Evolutionary conservation across 2,329 filamentous ascomycete species (phyloP), one percentile per base, ranked within the genome.

Genomic region (Calonectria fujianensis): DNA sequence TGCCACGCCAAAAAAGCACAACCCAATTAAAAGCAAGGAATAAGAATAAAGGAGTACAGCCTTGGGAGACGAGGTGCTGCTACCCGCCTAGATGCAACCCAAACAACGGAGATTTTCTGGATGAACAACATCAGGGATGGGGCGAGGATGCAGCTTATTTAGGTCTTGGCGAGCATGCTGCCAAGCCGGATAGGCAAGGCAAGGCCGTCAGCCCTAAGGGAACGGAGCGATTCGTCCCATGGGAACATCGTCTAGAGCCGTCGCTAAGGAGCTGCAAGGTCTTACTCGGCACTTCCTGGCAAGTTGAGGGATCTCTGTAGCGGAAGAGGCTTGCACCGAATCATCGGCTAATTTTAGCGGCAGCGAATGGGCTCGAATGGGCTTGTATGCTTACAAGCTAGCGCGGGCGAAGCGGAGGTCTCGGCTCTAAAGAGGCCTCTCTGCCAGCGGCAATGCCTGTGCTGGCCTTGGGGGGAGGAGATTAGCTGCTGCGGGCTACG

Each of bases 161-260:
- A 63, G 37, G 37, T 39, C 35, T 37, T 39, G n/a, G n/a, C 24
- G 35, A 41, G 5, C 24, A 24, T 9, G 37, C 35, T 27, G 24
- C 35, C 39, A 27, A 27, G 57, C 57, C 32, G 20, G 57, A 41
- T 27, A 35, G n/a, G 32, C 35, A 48, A 24, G 45, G 45, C 45
- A 9, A 39, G 57, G 16, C 57, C 57, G 35, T 63, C 57, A 63
- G 35, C 57, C 57, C 57, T 63, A 63, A 20, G 57, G n/a, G 11
- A 29, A 29, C 37, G 39, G 24, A 31, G 57, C n/a, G 57, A 63
- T 41, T 27, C 37, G 14, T 18, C 39, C 57, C 9, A 18, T 1
- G 57, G 31, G 57, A 9, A 24, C 24, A 24, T 24, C 57, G 35
- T 41, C 35, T 6, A 18, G n/a, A 27, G 32, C 32, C 20, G 35